Evolutionary conservation across 2,329 filamentous ascomycete species (phyloP).

Genomic region (Sphaerulina vaccinii): DNA sequence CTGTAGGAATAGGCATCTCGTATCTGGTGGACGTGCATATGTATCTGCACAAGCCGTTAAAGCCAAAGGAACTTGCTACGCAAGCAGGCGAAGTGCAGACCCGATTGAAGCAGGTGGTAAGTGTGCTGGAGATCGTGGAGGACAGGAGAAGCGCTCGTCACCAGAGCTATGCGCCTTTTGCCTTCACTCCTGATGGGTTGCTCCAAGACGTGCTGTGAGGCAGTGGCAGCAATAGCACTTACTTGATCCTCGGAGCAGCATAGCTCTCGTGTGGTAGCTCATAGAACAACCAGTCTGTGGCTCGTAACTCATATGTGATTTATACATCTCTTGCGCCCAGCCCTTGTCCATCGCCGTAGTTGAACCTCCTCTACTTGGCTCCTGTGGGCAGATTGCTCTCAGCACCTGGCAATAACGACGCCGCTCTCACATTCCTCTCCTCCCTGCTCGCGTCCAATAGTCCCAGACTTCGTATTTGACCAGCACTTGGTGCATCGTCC

Average conservation of each 20-base stretch:
- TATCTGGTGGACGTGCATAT: conserved; percentile 44
- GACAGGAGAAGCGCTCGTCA: conserved; percentile 41
- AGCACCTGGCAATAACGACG: conserved; percentile 42
- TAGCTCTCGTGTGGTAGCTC: not conserved
- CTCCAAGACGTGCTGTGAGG: conserved; percentile 12
- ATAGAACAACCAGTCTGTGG: not conserved
- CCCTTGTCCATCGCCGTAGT: not conserved
- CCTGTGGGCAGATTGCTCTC: conserved; percentile 28
- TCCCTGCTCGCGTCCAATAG: conserved; percentile 76
- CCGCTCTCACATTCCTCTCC: conserved; percentile 56
- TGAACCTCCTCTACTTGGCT: conserved; percentile 11
- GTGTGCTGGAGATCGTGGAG: conserved; percentile 46
- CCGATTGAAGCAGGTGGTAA: conserved; percentile 29
- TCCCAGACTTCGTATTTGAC: conserved; percentile 83
- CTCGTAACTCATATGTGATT: not conserved
- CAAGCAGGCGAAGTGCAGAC: conserved; percentile 32
- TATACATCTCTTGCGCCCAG: not conserved
- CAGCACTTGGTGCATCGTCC: conserved; percentile 77
- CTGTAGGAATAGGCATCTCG: conserved; percentile 40
- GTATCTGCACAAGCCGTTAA: conserved; percentile 40
- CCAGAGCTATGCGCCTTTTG: conserved; percentile 42
- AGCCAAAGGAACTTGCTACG: conserved; percentile 20
- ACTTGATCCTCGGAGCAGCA: not conserved
- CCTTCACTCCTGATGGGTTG: conserved; percentile 22
- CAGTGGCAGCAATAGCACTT: not conserved